These are phyloP conservation scores for Diplodia sapinea DNA, from an alignment of 2,329 filamentous ascomycete genomes.

Conservation along the genomic window DNA sequence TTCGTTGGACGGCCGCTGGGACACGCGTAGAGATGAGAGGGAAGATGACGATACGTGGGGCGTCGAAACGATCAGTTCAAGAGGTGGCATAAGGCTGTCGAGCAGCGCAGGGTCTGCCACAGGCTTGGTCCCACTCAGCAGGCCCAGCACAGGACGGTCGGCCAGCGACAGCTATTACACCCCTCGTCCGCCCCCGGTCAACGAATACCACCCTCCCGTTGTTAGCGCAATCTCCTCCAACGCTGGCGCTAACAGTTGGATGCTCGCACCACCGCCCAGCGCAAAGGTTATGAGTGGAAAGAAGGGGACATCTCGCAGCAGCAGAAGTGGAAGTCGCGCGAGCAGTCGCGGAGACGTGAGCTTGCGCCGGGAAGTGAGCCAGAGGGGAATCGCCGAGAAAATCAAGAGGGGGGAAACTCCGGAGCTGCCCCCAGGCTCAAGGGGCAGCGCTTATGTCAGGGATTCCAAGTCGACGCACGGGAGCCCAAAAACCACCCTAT, in stretches of 20 bases:
- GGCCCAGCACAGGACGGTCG: slow-evolving; percentile 41
- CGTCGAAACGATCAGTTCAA: slow-evolving; percentile 48
- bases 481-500: slow-evolving; percentile 39
- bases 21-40: slow-evolving; percentile 78
- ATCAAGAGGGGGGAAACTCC: slow-evolving; percentile 45
- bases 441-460: slow-evolving; percentile 45
- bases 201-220: slow-evolving; percentile 84
- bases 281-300: slow-evolving; percentile 92
- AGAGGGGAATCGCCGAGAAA: slow-evolving; percentile 45
- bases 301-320: slow-evolving; percentile 63
- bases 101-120: slow-evolving; percentile 41
- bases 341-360: slow-evolving; percentile 50
- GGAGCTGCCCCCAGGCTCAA: slow-evolving; percentile 44
- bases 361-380: slow-evolving; percentile 48
- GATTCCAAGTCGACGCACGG: slow-evolving; percentile 36
- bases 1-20: slow-evolving; percentile 65
- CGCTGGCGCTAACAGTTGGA: slow-evolving; percentile 79
- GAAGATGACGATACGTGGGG: slow-evolving; percentile 91
- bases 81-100: slow-evolving; percentile 56
- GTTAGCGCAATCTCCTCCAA: slow-evolving; percentile 75
- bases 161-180: slow-evolving; percentile 44
- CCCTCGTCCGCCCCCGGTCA: slow-evolving; percentile 70
- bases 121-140: slow-evolving; percentile 39
- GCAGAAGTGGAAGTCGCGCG: slow-evolving; percentile 57
- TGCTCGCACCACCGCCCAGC: slow-evolving; percentile 89